These are phyloP conservation scores for Penicillium sp. DNA, from an alignment of 2,329 filamentous ascomycete genomes.

Conservation along the genomic window DNA sequence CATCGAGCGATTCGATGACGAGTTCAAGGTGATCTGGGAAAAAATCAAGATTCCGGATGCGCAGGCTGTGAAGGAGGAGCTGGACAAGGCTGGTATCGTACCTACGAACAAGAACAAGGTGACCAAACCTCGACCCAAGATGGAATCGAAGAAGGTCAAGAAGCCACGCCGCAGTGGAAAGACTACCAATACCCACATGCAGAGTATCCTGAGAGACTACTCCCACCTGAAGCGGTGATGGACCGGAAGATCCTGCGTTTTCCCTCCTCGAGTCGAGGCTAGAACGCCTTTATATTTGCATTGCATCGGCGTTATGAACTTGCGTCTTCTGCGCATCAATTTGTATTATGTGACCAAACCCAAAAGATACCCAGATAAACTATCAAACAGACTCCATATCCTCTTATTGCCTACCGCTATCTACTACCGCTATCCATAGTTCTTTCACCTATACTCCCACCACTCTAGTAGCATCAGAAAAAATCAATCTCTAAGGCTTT, in stretches of 20 bases:
- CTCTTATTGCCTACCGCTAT: background rate
- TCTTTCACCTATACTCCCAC: background rate
- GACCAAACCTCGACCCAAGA: slow-evolving; percentile 56
- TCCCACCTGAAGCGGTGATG: slow-evolving; percentile 47
- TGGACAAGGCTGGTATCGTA: slow-evolving; percentile 76
- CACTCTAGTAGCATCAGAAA: background rate
- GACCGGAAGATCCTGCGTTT: slow-evolving; percentile 4
- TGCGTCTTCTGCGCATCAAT: background rate
- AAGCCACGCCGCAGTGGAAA: slow-evolving; percentile 74
- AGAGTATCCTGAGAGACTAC: slow-evolving; percentile 75
- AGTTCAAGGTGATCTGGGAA: slow-evolving; percentile 83
- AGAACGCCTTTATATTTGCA: slow-evolving; percentile 13
- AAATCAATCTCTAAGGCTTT: background rate
- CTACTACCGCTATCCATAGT: background rate
- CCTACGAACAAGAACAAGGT: slow-evolving; percentile 80
- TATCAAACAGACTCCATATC: background rate
- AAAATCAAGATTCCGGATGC: slow-evolving; percentile 74
- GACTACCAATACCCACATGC: slow-evolving; percentile 87
- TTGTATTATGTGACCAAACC: slow-evolving; percentile 9
- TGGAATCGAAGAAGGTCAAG: slow-evolving; percentile 70
- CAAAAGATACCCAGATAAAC: slow-evolving; percentile 23
- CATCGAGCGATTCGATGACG: slow-evolving; percentile 71
- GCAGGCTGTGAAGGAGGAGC: slow-evolving; percentile 74
- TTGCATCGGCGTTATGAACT: slow-evolving; percentile 21
- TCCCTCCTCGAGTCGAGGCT: slow-evolving; percentile 14